Conservation (phyloP, 1,139 yeast species). For the Lodderomyces pseudojiufengensis region DNA sequence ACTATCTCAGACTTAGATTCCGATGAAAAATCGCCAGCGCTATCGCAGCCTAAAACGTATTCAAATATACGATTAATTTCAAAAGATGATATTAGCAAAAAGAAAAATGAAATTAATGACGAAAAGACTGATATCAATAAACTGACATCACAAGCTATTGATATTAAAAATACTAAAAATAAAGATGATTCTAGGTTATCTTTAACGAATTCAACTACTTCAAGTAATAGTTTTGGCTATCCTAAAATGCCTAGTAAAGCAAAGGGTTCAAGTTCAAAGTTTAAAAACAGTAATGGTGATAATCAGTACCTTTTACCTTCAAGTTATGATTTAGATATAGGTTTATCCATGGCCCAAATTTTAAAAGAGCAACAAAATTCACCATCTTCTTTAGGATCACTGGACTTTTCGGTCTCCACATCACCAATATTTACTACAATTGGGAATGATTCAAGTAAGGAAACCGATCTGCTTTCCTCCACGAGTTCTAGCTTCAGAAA, state of each 20-base stretch:
- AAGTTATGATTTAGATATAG: constrained; percentile 40
- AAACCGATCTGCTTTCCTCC: constrained; percentile 43
- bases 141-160: constrained; percentile 10
- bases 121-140: not conserved
- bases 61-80: constrained; percentile 5
- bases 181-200: too few species aligned
- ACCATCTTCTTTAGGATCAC: constrained; percentile 41
- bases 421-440: constrained; percentile 39
- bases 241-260: not conserved
- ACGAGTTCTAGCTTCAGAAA: constrained; percentile 19
- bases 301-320: constrained; percentile 2
- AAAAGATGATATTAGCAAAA: not conserved
- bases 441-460: constrained; percentile 23
- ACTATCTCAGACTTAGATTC: constrained; percentile 36
- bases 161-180: constrained; percentile 7
- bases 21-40: constrained; percentile 46
- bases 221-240: constrained; percentile 1
- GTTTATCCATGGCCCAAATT: constrained; percentile 43
- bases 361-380: constrained; percentile 18
- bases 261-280: not conserved
- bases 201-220: too few species aligned
- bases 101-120: too few species aligned
- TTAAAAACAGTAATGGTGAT: not conserved
- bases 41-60: constrained; percentile 23
- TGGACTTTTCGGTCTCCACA: constrained; percentile 17